Percentiles rank a stretch among this genome's conserved stretches.
Conservation (phyloP, 306 rosid species). For the Vachellia pachyceras region DNA sequence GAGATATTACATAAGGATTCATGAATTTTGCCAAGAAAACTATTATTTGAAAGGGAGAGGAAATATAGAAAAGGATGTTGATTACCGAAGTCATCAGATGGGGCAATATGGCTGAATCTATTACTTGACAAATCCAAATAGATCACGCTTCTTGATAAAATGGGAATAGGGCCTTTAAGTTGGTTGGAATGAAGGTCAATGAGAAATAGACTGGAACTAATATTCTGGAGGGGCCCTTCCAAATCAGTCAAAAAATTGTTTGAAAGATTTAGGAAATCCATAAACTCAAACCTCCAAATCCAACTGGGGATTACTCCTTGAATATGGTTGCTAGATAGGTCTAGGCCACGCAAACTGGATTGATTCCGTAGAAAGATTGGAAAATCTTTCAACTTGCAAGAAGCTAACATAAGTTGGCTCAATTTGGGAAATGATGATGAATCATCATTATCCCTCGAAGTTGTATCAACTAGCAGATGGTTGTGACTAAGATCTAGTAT, state of each 20-base stretch:
- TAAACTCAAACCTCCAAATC: slow-evolving; percentile 51
- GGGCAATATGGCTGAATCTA: slow-evolving; percentile 37
- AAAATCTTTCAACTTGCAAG: slow-evolving; percentile 42
- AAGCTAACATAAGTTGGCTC: slow-evolving; percentile 34
- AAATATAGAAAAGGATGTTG: accelerated
- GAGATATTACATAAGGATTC: slow-evolving; percentile 29
- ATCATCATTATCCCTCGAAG: not conserved
- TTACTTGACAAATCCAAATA: slow-evolving; percentile 50
- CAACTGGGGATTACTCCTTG: slow-evolving; percentile 54
- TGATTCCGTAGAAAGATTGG: slow-evolving; percentile 51
- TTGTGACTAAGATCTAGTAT: slow-evolving; percentile 57
- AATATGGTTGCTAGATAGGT: slow-evolving; percentile 55
- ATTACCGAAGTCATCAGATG: slow-evolving; percentile 13
- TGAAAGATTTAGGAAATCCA: slow-evolving; percentile 51
- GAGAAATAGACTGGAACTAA: not conserved
- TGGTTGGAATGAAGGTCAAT: slow-evolving; percentile 60
- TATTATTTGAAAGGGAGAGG: slow-evolving; percentile 33
- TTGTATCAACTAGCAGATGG: slow-evolving; percentile 33
- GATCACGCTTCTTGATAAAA: not conserved
- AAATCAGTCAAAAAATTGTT: slow-evolving; percentile 42
- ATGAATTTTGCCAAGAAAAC: slow-evolving; percentile 21
- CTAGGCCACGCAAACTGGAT: slow-evolving; percentile 16
- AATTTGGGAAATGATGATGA: slow-evolving; percentile 29
- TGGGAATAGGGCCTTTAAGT: slow-evolving; percentile 40
- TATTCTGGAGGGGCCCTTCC: slow-evolving; percentile 29